phyloP scores from a whole-genome alignment of 768 basidiomycete genomes.

The Podaxis sp. region DNA sequence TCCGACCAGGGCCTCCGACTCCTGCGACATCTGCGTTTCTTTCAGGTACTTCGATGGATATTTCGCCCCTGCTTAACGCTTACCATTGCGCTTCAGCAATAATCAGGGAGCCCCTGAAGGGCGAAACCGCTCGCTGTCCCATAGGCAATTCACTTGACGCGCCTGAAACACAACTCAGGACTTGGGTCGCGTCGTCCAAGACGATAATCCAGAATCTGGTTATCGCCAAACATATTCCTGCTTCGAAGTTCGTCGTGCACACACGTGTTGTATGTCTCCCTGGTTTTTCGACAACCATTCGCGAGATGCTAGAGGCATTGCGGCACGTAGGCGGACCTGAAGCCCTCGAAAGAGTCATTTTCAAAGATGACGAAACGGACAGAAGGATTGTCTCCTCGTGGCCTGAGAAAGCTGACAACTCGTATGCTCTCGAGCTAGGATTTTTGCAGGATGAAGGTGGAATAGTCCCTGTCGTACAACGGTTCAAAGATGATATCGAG shows the following conservation, averaged over 20 bases:
- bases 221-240: constrained; percentile 41
- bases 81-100: constrained; percentile 27
- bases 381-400: constrained; percentile 43
- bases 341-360: constrained; percentile 40
- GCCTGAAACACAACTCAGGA: constrained; percentile 38
- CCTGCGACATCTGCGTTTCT: constrained; percentile 54
- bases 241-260: constrained; percentile 34
- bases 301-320: constrained; percentile 50
- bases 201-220: constrained; percentile 52
- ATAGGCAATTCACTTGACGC: constrained; percentile 41
- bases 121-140: constrained; percentile 44
- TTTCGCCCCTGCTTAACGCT: not conserved
- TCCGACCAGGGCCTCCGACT: constrained; percentile 50
- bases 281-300: constrained; percentile 53
- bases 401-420: constrained; percentile 42
- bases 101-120: constrained; percentile 55
- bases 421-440: constrained; percentile 37
- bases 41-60: constrained; percentile 33
- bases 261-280: constrained; percentile 55
- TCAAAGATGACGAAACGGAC: constrained; percentile 39
- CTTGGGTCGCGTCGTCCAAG: constrained; percentile 48
- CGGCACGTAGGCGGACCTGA: constrained; percentile 46
- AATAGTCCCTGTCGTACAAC: constrained; percentile 38
- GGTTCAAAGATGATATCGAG: constrained; percentile 20
- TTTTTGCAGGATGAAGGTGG: constrained; percentile 42